A percentile compares a stretch with the other conserved stretches of the same genome.
Evolutionary conservation across 495 filamentous ascomycete species (phyloP).

Genomic region (Hypoxylon rickii): DNA sequence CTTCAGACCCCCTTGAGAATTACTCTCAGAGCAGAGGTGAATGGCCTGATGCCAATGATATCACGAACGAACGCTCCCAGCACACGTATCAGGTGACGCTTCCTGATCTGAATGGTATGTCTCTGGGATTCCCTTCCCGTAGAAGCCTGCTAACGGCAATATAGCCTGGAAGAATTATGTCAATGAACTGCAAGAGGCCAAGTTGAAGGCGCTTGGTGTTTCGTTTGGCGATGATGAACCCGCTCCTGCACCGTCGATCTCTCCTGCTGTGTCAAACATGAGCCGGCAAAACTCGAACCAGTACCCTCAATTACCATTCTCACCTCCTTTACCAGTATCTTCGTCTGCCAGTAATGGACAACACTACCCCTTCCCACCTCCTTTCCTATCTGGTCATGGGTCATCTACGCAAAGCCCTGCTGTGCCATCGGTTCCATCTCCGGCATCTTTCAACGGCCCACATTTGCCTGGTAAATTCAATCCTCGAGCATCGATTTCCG

Average conservation of each 20-base stretch:
- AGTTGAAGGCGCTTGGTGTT: constrained; percentile 87
- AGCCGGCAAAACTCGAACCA: constrained; percentile 66
- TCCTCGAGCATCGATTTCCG: constrained; percentile 58
- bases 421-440: constrained; percentile 54
- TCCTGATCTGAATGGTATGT: constrained; percentile 67
- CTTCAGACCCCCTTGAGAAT: constrained; percentile 40
- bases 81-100: constrained; percentile 67
- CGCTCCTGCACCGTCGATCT: constrained; percentile 55
- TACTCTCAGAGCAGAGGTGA: constrained; percentile 68
- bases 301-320: constrained; percentile 68
- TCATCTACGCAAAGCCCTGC: constrained; percentile 63
- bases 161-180: constrained; percentile 85
- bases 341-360: constrained; percentile 65
- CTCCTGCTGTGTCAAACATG: constrained; percentile 52
- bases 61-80: constrained; percentile 56
- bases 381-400: constrained; percentile 55
- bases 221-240: constrained; percentile 73
- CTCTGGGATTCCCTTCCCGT: background rate
- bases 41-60: constrained; percentile 70
- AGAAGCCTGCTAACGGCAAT: constrained; percentile 30
- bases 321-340: constrained; percentile 70
- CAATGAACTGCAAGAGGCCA: constrained; percentile 79
- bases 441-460: constrained; percentile 61
- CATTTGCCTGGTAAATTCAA: constrained; percentile 52
- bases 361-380: constrained; percentile 63